phyloP scores from a whole-genome alignment of 164 flowering plant species.

The Nelumbo lutea region DNA sequence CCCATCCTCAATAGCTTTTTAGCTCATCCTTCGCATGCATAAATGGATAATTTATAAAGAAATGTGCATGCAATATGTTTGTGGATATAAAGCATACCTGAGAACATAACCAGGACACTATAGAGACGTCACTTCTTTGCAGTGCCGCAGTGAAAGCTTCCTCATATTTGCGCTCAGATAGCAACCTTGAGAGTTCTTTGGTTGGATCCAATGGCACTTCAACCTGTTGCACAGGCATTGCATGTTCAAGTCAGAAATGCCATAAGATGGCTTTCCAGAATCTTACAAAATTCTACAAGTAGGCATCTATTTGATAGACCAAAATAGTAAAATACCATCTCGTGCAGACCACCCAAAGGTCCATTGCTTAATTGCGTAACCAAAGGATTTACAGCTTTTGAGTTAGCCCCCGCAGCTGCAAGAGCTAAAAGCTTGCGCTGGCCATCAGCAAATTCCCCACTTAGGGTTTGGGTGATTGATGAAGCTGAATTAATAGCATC shows the following conservation, averaged over 20 bases:
- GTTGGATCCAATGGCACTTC: conserved; percentile 84
- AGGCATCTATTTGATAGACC: background rate
- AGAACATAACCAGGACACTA: conserved; percentile 93
- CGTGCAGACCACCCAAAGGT: conserved; percentile 58
- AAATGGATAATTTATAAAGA: no score
- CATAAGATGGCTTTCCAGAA: background rate
- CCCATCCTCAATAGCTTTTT: no score
- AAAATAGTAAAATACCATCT: conserved; percentile 42
- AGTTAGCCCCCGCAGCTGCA: conserved; percentile 68
- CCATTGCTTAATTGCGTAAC: conserved; percentile 66
- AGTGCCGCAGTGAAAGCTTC: conserved; percentile 88
- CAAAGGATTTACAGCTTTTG: conserved; percentile 48
- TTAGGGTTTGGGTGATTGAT: conserved; percentile 64
- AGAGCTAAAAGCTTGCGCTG: conserved; percentile 75
- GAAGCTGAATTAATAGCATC: conserved; percentile 81
- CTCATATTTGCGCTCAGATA: conserved; percentile 77
- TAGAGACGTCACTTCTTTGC: conserved; percentile 81
- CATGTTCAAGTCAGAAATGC: conserved; percentile 5
- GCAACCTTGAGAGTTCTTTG: conserved; percentile 66
- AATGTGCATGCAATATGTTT: background rate
- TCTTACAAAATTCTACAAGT: background rate
- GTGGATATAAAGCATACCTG: conserved; percentile 48
- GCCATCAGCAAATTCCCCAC: conserved; percentile 72
- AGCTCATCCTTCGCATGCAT: no score
- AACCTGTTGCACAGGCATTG: conserved; percentile 35